Conservation (phyloP, 768 basidiomycete species). For the Lactifluus subvellereus region DNA sequence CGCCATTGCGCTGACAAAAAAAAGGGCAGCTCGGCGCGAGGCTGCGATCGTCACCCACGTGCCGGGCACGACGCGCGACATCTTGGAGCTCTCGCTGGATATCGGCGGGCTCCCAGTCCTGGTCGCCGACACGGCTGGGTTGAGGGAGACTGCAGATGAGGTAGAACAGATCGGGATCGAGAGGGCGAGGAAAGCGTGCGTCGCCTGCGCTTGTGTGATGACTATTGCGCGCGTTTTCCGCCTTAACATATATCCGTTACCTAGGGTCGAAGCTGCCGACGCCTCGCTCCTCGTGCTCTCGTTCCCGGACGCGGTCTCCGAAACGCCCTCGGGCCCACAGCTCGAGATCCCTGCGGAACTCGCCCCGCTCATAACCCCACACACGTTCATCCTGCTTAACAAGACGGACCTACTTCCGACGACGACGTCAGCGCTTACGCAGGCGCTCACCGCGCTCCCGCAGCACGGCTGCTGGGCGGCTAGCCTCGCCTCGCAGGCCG, state of each 20-base stretch:
- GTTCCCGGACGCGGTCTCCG: conserved; percentile 41
- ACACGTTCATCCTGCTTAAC: conserved; percentile 72
- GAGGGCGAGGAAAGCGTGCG: conserved; percentile 63
- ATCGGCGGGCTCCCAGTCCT: conserved; percentile 82
- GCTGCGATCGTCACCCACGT: conserved; percentile 86
- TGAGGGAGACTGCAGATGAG: conserved; percentile 59
- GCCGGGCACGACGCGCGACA: conserved; percentile 86
- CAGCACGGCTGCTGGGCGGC: conserved; percentile 42
- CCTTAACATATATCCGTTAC: neutral
- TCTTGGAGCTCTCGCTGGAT: conserved; percentile 79
- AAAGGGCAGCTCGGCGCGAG: conserved; percentile 62
- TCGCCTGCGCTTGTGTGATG: conserved; percentile 16
- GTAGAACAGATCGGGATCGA: conserved; percentile 82
- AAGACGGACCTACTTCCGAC: conserved; percentile 56
- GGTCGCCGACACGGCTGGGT: conserved; percentile 81
- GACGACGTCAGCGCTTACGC: conserved; percentile 10
- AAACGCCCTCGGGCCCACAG: conserved; percentile 6
- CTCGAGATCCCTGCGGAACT: conserved; percentile 44
- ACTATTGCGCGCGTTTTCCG: neutral
- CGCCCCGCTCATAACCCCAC: conserved; percentile 41
- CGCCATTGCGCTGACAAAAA: neutral
- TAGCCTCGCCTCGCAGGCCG: conserved; percentile 56
- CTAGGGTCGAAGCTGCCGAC: conserved; percentile 62
- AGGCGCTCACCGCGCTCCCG: neutral
- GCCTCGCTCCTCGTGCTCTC: conserved; percentile 78